Percentiles rank a stretch among this genome's conserved stretches.
phyloP scores from a whole-genome alignment of 345 rosid species.

The Stellera chamaejasme region DNA sequence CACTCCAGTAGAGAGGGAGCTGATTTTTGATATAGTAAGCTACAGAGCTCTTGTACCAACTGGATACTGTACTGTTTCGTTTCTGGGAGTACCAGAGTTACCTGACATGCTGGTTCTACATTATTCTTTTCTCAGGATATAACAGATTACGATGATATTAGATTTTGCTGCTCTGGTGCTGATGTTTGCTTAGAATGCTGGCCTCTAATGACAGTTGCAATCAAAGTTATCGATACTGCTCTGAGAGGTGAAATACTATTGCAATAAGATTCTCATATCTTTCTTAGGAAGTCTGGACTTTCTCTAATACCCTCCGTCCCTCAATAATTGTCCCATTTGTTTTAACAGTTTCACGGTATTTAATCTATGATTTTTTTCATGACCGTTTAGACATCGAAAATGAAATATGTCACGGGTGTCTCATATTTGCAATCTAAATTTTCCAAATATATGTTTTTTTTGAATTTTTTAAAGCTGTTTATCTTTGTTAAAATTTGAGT shows the following conservation, averaged over 20 bases:
- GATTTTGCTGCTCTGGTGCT: constrained; percentile 94
- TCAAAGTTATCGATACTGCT: constrained; percentile 80
- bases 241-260: constrained; percentile 49
- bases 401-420: too few species aligned
- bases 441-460: too few species aligned
- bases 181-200: constrained; percentile 89
- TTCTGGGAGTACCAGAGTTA: too few species aligned
- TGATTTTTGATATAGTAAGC: constrained; percentile 84
- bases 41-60: background rate
- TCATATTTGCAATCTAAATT: too few species aligned
- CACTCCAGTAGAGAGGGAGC: constrained; percentile 84
- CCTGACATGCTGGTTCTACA: background rate
- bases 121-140: constrained; percentile 46
- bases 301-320: too few species aligned
- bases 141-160: constrained; percentile 64
- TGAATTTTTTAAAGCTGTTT: too few species aligned
- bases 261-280: background rate
- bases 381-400: too few species aligned
- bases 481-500: too few species aligned
- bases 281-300: too few species aligned
- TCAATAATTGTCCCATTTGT: too few species aligned
- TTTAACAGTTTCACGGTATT: too few species aligned
- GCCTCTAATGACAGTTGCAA: constrained; percentile 83
- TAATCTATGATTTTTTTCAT: too few species aligned
- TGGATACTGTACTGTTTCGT: background rate